These are phyloP conservation scores for Serpula lacrymans DNA, from an alignment of 768 basidiomycete species.

Conservation along the genomic window DNA sequence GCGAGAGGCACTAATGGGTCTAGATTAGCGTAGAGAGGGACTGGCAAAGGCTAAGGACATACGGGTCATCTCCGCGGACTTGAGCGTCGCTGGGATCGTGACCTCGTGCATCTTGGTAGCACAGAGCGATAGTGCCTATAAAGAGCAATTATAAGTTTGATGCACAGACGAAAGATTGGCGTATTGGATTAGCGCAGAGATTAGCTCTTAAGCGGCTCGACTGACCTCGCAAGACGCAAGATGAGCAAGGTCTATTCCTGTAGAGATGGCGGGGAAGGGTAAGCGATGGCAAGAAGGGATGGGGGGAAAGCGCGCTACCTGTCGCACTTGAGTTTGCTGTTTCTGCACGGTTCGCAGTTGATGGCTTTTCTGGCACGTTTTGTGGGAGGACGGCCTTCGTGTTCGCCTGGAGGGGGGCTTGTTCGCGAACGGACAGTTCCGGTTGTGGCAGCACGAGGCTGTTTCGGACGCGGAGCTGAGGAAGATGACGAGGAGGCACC, in stretches of 20 bases:
- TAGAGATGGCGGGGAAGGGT: not conserved
- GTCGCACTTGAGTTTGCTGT: slow-evolving; percentile 87
- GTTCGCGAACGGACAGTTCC: slow-evolving; percentile 49
- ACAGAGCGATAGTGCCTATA: slow-evolving; percentile 73
- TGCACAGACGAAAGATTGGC: too few relatives aligned
- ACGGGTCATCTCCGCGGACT: slow-evolving; percentile 55
- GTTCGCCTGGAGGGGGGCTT: slow-evolving; percentile 45
- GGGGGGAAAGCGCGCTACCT: slow-evolving; percentile 44
- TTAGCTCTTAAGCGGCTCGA: slow-evolving; percentile 10
- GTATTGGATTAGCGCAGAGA: slow-evolving; percentile 9
- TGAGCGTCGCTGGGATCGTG: slow-evolving; percentile 52
- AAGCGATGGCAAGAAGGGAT: not conserved
- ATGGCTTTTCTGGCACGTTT: slow-evolving; percentile 86
- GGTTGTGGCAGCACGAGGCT: slow-evolving; percentile 16
- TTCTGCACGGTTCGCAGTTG: slow-evolving; percentile 86
- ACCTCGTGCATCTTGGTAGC: slow-evolving; percentile 73
- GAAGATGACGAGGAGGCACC: slow-evolving; percentile 11
- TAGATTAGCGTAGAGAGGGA: slow-evolving; percentile 41
- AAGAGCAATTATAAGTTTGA: too few relatives aligned
- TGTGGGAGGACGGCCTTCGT: slow-evolving; percentile 64
- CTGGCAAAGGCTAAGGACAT: slow-evolving; percentile 5
- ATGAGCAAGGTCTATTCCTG: slow-evolving; percentile 86
- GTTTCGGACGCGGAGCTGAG: slow-evolving; percentile 15
- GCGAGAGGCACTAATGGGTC: slow-evolving; percentile 24
- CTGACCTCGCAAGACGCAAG: slow-evolving; percentile 78